A percentile compares a stretch with the other conserved stretches of the same genome.
phyloP scores from a whole-genome alignment of 1,139 yeast genomes.

The Blastobotrys buckinghamii region DNA sequence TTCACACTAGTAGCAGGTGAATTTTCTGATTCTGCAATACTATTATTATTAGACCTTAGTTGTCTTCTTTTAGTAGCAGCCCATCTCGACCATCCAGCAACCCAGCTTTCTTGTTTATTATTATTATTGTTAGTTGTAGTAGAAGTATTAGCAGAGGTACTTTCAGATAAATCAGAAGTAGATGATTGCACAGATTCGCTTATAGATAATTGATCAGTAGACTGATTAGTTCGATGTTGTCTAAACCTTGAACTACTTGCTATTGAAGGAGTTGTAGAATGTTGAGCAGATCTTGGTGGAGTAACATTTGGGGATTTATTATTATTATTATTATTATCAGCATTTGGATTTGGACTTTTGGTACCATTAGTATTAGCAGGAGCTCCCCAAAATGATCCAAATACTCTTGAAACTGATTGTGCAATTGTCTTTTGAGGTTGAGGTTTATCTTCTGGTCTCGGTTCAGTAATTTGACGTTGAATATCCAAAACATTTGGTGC shows the following conservation, averaged over 20 bases:
- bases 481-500: slow-evolving; percentile 16
- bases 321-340: too few species aligned
- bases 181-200: slow-evolving; percentile 12
- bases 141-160: slow-evolving; percentile 6
- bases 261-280: slow-evolving; percentile 1
- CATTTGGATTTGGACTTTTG: neutral
- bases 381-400: slow-evolving; percentile 26
- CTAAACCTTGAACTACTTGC: neutral
- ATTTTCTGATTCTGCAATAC: neutral
- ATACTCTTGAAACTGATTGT: slow-evolving; percentile 26
- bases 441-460: slow-evolving; percentile 17
- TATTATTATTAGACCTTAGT: slow-evolving; percentile 9
- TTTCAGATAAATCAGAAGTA: slow-evolving; percentile 10
- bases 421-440: slow-evolving; percentile 25
- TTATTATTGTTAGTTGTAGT: neutral
- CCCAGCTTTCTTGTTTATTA: slow-evolving; percentile 17
- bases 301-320: neutral
- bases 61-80: slow-evolving; percentile 23
- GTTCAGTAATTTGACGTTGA: slow-evolving; percentile 16
- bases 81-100: slow-evolving; percentile 28
- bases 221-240: slow-evolving; percentile 8
- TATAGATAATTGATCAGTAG: slow-evolving; percentile 13
- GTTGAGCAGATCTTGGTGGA: slow-evolving; percentile 1
- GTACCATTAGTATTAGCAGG: neutral
- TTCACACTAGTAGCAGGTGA: slow-evolving; percentile 8